A percentile compares a stretch with the other conserved stretches of the same genome.
Evolutionary conservation across 2,329 filamentous ascomycete species (phyloP).

Genomic region (Cladophialophora yegresii): DNA sequence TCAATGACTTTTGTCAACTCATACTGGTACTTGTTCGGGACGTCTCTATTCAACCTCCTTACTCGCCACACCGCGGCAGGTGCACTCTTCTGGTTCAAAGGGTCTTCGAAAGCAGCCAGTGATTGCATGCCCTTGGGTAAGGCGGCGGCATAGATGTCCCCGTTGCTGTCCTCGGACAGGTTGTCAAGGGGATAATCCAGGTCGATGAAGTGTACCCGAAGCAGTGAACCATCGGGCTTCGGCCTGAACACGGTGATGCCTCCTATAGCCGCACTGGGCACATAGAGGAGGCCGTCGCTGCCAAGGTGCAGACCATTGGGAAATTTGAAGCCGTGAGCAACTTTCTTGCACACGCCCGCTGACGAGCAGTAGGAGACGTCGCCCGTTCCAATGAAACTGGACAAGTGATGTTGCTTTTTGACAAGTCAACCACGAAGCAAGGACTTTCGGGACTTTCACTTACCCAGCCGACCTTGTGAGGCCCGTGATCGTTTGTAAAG

Average conservation of each 20-base stretch:
- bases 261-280: slow-evolving; percentile 38
- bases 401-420: slow-evolving; percentile 33
- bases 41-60: slow-evolving; percentile 27
- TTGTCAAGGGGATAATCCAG: slow-evolving; percentile 42
- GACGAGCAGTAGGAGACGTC: slow-evolving; percentile 37
- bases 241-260: slow-evolving; percentile 37
- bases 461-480: slow-evolving; percentile 36
- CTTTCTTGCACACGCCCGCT: slow-evolving; percentile 20
- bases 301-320: slow-evolving; percentile 43
- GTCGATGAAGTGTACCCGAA: slow-evolving; percentile 35
- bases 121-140: slow-evolving; percentile 39
- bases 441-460: background rate
- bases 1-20: slow-evolving; percentile 42
- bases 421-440: background rate
- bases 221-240: slow-evolving; percentile 16
- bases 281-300: slow-evolving; percentile 42
- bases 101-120: slow-evolving; percentile 34
- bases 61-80: slow-evolving; percentile 38
- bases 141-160: slow-evolving; percentile 42
- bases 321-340: slow-evolving; percentile 35
- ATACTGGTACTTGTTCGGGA: slow-evolving; percentile 23
- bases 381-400: slow-evolving; percentile 25
- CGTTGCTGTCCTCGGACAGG: slow-evolving; percentile 42
- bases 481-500: slow-evolving; percentile 44
- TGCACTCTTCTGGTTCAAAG: slow-evolving; percentile 29